Conservation (phyloP, 768 basidiomycete species). For the Tricholoma bakamatsutake region DNA sequence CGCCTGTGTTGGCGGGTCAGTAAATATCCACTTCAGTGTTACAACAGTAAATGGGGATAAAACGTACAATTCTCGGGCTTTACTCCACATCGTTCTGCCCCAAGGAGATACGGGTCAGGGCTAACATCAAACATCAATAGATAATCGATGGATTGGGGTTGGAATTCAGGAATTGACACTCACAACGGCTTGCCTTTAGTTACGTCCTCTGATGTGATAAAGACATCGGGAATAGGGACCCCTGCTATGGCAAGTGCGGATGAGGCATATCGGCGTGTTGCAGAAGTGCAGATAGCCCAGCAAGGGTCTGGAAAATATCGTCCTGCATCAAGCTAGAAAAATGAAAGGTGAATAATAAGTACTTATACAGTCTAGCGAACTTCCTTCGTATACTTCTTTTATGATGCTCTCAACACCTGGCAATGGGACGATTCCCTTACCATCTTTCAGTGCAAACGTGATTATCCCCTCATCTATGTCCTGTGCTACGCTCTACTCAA, state of each 20-base stretch:
- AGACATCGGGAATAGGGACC: conserved; percentile 63
- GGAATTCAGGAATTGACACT: conserved; percentile 11
- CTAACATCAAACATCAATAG: conserved; percentile 25
- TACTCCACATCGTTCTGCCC: conserved; percentile 66
- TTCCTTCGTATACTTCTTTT: conserved; percentile 49
- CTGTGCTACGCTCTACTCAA: conserved; percentile 53
- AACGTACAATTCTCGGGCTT: conserved; percentile 51
- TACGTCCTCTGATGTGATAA: conserved; percentile 82
- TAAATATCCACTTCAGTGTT: neutral
- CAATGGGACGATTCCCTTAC: conserved; percentile 59
- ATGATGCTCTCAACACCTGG: conserved; percentile 67
- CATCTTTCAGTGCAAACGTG: conserved; percentile 46
- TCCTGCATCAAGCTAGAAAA: conserved; percentile 29
- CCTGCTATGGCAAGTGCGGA: conserved; percentile 63
- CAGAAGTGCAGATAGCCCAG: conserved; percentile 89
- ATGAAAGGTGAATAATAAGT: neutral
- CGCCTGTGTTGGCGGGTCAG: conserved; percentile 36
- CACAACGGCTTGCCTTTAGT: conserved; percentile 75
- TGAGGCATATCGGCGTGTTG: conserved; percentile 72
- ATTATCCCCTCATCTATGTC: conserved; percentile 81
- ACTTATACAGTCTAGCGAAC: too few species aligned
- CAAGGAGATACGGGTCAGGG: conserved; percentile 89
- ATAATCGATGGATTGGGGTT: conserved; percentile 5
- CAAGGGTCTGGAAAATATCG: conserved; percentile 47
- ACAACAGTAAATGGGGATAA: neutral